These are phyloP conservation scores for Solanum chacoense DNA, from an alignment of 305 asterid genomes.

Conservation along the genomic window DNA sequence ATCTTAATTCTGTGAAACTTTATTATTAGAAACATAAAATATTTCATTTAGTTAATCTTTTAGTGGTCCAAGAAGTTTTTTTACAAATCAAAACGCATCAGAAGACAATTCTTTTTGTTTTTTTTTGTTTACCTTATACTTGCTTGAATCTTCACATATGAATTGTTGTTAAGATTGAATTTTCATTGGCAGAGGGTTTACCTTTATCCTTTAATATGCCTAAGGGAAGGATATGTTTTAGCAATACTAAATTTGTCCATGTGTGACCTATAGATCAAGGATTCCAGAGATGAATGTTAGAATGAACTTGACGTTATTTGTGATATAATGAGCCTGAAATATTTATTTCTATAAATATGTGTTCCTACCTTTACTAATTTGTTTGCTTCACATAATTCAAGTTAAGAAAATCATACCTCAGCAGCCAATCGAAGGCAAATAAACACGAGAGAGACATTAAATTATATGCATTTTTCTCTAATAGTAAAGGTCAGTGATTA, in stretches of 20 bases:
- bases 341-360: too few species aligned
- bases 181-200: background rate
- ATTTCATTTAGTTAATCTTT: background rate
- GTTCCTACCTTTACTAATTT: background rate
- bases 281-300: too few species aligned
- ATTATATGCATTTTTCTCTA: too few species aligned
- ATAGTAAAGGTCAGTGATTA: background rate
- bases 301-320: too few species aligned
- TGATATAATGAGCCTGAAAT: too few species aligned
- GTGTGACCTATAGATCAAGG: too few species aligned
- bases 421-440: background rate
- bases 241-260: too few species aligned
- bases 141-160: background rate
- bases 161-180: background rate
- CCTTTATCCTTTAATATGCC: background rate
- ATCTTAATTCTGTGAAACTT: background rate
- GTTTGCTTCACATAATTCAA: background rate
- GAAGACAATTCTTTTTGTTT: too few species aligned
- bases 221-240: background rate
- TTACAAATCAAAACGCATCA: background rate
- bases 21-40: background rate
- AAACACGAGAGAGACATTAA: background rate
- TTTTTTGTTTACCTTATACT: background rate
- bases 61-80: background rate
- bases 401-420: background rate